Conservation (phyloP, 179 eudicot species). For the Silene vulgaris region DNA sequence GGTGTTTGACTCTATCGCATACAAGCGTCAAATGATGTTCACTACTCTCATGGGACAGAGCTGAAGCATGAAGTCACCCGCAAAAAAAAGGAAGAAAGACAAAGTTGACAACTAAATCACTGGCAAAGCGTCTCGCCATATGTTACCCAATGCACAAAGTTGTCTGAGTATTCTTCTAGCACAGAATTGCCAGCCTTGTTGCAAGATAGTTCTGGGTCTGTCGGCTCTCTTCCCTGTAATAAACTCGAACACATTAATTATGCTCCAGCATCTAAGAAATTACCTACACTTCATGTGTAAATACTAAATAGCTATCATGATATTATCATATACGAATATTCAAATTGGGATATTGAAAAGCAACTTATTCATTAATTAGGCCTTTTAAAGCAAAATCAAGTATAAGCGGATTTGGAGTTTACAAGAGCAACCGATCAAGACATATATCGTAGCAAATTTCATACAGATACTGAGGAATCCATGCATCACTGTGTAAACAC, state of each 20-base stretch:
- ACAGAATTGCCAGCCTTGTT: slow-evolving; percentile 28
- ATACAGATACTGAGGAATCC: slow-evolving; percentile 1
- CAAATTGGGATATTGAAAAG: background rate
- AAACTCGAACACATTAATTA: background rate
- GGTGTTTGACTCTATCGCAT: background rate
- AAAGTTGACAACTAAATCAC: slow-evolving; percentile 16
- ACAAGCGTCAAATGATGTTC: background rate
- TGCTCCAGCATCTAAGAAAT: background rate
- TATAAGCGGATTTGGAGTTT: background rate
- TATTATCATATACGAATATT: background rate
- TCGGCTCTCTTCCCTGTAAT: slow-evolving; percentile 33
- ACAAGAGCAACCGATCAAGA: background rate
- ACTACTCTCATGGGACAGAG: background rate
- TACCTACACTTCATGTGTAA: background rate
- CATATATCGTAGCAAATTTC: background rate
- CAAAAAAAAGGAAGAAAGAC: slow-evolving; percentile 2
- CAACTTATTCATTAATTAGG: background rate
- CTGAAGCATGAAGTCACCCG: background rate
- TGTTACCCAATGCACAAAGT: slow-evolving; percentile 53
- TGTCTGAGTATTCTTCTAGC: slow-evolving; percentile 48
- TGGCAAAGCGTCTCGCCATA: slow-evolving; percentile 47
- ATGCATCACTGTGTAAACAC: background rate
- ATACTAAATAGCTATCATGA: background rate
- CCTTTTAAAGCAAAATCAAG: background rate
- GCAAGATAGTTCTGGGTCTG: slow-evolving; percentile 30